These are phyloP conservation scores for Talaromyces rugulosus DNA, from an alignment of 2,329 filamentous ascomycete species.

Conservation along the genomic window DNA sequence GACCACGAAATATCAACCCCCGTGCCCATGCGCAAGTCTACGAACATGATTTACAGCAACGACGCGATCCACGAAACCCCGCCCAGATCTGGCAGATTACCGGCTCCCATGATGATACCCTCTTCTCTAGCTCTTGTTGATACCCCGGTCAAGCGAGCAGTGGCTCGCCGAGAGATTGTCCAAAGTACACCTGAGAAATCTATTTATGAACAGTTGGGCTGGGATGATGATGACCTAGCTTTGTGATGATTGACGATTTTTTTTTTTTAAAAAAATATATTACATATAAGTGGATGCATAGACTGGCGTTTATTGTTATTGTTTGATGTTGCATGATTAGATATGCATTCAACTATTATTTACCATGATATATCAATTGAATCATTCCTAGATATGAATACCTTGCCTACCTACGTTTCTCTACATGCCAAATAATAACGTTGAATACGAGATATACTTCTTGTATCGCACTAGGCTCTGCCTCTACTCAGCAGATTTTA, in stretches of 20 bases:
- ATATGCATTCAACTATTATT: background rate
- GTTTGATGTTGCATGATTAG: background rate
- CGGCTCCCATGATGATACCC: background rate
- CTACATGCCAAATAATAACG: too few species aligned
- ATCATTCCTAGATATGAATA: background rate
- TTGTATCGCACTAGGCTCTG: background rate
- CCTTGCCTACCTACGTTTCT: too few species aligned
- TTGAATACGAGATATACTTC: too few species aligned
- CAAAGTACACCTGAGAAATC: slow-evolving; percentile 31
- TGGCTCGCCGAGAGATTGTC: background rate
- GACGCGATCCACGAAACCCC: slow-evolving; percentile 15
- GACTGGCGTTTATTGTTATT: background rate
- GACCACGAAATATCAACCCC: slow-evolving; percentile 1
- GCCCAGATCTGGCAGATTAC: slow-evolving; percentile 1
- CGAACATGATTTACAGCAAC: background rate
- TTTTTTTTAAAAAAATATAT: background rate
- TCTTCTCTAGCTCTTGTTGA: background rate
- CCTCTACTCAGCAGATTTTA: background rate
- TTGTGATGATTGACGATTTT: background rate
- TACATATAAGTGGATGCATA: background rate
- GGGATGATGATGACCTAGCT: slow-evolving; percentile 34
- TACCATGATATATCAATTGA: background rate
- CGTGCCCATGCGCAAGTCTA: background rate
- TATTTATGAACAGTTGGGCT: slow-evolving; percentile 42
- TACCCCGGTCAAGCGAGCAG: background rate